Base-by-base conservation (phyloP, 257 asterid species). In the Voacanga thouarsii region DNA sequence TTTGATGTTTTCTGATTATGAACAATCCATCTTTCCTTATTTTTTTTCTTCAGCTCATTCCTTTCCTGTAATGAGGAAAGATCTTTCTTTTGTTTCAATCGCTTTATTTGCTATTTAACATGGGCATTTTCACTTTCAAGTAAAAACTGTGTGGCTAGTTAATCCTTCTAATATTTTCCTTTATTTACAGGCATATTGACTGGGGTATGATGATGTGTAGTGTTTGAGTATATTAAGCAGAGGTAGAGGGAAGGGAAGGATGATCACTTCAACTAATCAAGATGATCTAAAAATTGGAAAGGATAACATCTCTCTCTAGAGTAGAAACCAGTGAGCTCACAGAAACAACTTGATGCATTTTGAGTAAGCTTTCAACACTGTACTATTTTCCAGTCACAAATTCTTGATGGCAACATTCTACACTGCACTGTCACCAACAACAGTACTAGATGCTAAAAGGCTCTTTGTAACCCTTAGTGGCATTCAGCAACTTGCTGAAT, bases 401-500 rank as follows among this genome's bases (percentile, higher is more conserved):
- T 7, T 41, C 41, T 41, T 39, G 28, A 67, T 67, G 72, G 72
- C 51, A 9, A 67, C 39, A 21, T 19, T 39, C 72, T 41, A 51
- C 72, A 63, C 61, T 28, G 37, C 56, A 9, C 14, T 44, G 43
- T 41, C 75, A 2, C 37, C 80, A 39, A 30, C 84, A 26, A 15
- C 77, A 53, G 1, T 75, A 43, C 69, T 74, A 47, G 78, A 64
- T 1, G 37, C 80, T 28, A 19, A 82, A 50, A 89, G 83, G 75
- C 87, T 86, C 30, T 89, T 91, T 79, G 89, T 85, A 74, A 72
- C 82, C 77, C 79, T 91, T 79, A 75, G 56, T 72, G 93, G 98
- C 81, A 78, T 91, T 83, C 90, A 80, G 72, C 87, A 85, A 51
- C 88, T 90, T 16, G 91, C 94, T 43, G 93, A 93, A 89, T 75